Evolutionary conservation across 139 green algal species (phyloP).

Genomic region (Micromonas commoda): DNA sequence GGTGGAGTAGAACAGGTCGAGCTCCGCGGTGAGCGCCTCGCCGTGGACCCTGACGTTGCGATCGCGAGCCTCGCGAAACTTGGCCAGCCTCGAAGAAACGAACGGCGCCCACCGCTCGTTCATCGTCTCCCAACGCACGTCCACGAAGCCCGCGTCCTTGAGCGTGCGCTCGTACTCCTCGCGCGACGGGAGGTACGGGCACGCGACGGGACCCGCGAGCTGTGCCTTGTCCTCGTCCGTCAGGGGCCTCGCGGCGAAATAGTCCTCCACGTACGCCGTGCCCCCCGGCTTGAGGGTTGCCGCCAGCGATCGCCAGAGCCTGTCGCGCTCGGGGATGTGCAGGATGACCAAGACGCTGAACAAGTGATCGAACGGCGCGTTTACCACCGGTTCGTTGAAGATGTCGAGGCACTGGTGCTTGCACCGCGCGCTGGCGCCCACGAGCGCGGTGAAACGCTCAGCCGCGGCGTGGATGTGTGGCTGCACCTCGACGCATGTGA

Average conservation of each 20-base stretch:
- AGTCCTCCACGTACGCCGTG: not conserved
- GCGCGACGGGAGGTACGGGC: not conserved
- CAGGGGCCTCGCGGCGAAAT: not conserved
- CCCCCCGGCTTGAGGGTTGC: not conserved
- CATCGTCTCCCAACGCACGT: not conserved
- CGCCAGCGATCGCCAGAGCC: not conserved
- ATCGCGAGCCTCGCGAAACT: not conserved
- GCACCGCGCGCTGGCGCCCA: not conserved
- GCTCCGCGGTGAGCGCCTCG: not conserved
- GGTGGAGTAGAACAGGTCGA: not conserved
- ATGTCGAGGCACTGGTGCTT: not conserved
- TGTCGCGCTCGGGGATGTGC: slow-evolving; percentile 1
- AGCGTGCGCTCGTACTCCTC: not conserved
- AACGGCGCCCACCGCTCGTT: slow-evolving; percentile 1
- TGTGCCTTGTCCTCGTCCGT: not conserved
- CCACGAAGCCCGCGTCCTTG: not conserved
- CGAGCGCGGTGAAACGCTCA: not conserved
- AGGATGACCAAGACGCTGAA: not conserved
- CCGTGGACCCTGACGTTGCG: not conserved
- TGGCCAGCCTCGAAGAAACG: not conserved
- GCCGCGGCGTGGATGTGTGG: not conserved
- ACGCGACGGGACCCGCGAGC: slow-evolving; percentile 6
- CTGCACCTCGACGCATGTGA: not conserved
- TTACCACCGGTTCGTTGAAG: not conserved
- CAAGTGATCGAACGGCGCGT: not conserved